Evolutionary conservation across 2,329 filamentous ascomycete species (phyloP).

Genomic region (Clonostachys rosea): DNA sequence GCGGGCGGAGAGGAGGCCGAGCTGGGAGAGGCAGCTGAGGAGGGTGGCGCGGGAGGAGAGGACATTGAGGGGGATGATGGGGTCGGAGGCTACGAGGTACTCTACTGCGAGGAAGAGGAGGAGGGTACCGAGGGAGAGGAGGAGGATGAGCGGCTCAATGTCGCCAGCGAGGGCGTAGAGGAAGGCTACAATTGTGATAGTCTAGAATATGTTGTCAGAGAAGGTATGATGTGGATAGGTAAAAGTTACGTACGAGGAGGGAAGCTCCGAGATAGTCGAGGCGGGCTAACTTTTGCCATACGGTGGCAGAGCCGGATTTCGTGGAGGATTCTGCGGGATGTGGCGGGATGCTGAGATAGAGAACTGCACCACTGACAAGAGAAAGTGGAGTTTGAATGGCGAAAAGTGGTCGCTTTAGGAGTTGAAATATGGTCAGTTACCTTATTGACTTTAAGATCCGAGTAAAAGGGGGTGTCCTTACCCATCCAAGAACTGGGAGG

Average conservation of each 20-base stretch:
- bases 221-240: background rate
- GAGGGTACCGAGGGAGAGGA: constrained; percentile 48
- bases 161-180: constrained; percentile 65
- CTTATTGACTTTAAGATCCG: background rate
- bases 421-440: constrained; percentile 2
- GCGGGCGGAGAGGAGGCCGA: constrained; percentile 75
- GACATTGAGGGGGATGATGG: constrained; percentile 69
- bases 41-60: constrained; percentile 67
- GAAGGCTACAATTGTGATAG: constrained; percentile 62
- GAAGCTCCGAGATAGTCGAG: constrained; percentile 74
- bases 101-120: constrained; percentile 59
- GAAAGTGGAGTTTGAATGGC: constrained; percentile 65
- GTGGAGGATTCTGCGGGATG: background rate
- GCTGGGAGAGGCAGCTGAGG: constrained; percentile 68
- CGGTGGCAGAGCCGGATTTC: constrained; percentile 12
- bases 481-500: constrained; percentile 64
- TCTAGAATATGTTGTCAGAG: constrained; percentile 31
- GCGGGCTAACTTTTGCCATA: constrained; percentile 49
- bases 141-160: constrained; percentile 54
- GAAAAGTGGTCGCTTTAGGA: constrained; percentile 62
- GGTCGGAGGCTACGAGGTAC: constrained; percentile 56
- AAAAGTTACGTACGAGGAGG: constrained; percentile 45
- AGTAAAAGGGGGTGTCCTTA: constrained; percentile 25
- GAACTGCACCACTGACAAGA: constrained; percentile 53
- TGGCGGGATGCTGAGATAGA: constrained; percentile 62